phyloP scores from a whole-genome alignment of 768 basidiomycete species.

The Lyophyllum shimeji region DNA sequence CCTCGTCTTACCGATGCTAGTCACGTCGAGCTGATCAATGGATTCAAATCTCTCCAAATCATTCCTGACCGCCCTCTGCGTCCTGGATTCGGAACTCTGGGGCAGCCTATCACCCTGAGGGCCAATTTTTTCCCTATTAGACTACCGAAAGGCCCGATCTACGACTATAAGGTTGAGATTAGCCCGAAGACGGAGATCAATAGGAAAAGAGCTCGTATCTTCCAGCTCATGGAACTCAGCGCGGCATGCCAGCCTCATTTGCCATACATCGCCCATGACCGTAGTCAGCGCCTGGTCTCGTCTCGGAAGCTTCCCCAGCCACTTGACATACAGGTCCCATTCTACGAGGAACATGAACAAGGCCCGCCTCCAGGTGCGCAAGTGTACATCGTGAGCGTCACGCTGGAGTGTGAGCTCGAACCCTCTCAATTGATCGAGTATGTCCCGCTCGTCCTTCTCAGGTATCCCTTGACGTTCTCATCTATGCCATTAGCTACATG shows the following conservation, averaged over 20 bases:
- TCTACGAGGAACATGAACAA: conserved; percentile 40
- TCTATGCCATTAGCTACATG: conserved; percentile 42
- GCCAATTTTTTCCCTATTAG: conserved; percentile 64
- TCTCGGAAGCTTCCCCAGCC: conserved; percentile 45
- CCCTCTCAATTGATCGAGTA: conserved; percentile 32
- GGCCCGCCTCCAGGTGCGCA: conserved; percentile 35
- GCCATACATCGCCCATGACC: conserved; percentile 53
- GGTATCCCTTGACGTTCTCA: neutral
- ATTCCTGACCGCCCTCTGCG: conserved; percentile 45
- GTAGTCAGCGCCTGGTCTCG: conserved; percentile 45
- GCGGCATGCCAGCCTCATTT: conserved; percentile 33
- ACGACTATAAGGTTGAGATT: conserved; percentile 58
- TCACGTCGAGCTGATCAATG: conserved; percentile 36
- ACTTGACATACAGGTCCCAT: conserved; percentile 37
- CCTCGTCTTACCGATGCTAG: conserved; percentile 31
- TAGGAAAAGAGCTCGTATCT: conserved; percentile 48
- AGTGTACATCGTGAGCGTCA: conserved; percentile 42
- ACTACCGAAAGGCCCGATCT: conserved; percentile 44
- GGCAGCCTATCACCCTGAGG: conserved; percentile 47
- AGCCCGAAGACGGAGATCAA: conserved; percentile 44
- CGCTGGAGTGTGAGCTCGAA: conserved; percentile 40
- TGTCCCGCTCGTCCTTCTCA: conserved; percentile 4
- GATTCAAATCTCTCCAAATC: conserved; percentile 33
- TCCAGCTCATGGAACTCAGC: conserved; percentile 50
- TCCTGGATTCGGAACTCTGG: conserved; percentile 56